Percentiles rank a stretch among this genome's conserved stretches.
phyloP scores from a whole-genome alignment of 1,284 basidiomycete species.

The Heterobasidion parviporum region DNA sequence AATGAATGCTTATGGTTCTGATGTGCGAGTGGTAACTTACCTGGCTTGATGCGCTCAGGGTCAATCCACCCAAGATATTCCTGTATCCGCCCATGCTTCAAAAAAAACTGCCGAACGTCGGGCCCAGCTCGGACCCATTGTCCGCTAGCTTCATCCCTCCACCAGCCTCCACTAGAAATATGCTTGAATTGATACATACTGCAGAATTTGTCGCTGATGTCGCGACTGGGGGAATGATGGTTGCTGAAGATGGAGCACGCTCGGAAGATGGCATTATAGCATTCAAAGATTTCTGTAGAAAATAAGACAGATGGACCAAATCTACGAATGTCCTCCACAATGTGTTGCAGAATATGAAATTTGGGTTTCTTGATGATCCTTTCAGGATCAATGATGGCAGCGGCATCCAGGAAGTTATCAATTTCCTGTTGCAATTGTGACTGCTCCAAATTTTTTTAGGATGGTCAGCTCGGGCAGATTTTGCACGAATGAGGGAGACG shows the following conservation, averaged over 20 bases:
- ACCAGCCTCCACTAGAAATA: slow-evolving; percentile 22
- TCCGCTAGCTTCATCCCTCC: slow-evolving; percentile 7
- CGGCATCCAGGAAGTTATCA: slow-evolving; percentile 24
- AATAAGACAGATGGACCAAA: slow-evolving; percentile 25
- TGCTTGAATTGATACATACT: slow-evolving; percentile 27
- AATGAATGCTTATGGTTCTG: no score
- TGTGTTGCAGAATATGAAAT: slow-evolving; percentile 26
- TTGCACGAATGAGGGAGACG: background rate
- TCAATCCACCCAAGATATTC: slow-evolving; percentile 13
- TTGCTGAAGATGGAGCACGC: slow-evolving; percentile 25
- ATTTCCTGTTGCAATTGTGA: slow-evolving; percentile 18
- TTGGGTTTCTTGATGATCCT: slow-evolving; percentile 25
- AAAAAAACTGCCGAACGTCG: slow-evolving; percentile 6
- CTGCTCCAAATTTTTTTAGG: slow-evolving; percentile 12
- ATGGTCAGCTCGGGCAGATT: background rate
- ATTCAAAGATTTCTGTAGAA: slow-evolving; percentile 28
- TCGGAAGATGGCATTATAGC: slow-evolving; percentile 29
- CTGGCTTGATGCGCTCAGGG: background rate
- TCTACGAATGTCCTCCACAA: slow-evolving; percentile 15
- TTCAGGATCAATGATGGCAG: slow-evolving; percentile 19
- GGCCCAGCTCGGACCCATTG: slow-evolving; percentile 7
- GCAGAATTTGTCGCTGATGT: slow-evolving; percentile 24
- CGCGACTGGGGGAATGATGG: slow-evolving; percentile 26
- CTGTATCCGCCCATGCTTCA: slow-evolving; percentile 9
- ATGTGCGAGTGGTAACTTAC: background rate